Base-by-base conservation (phyloP, 179 eudicot genomes). In the Pouteria campechiana region DNA sequence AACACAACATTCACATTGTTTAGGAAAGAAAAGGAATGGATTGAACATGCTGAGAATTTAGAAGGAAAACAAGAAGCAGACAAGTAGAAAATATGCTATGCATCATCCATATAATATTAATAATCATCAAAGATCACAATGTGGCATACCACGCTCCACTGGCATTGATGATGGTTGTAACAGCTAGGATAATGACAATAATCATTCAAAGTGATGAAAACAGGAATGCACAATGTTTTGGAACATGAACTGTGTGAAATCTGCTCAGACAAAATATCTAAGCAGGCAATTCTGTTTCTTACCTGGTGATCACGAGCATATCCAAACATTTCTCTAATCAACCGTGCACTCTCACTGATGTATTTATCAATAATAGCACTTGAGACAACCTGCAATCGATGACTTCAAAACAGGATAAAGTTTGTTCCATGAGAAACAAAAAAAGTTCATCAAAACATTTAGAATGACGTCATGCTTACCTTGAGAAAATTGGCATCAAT, bases 281-380 rank as follows among this genome's bases (percentile, higher is more conserved):
- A n/a, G n/a, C n/a, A n/a, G n/a, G n/a, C 2, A 45, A 3, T 21
- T 20, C 3, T 7, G n/a, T 17, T 30, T 46, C 70, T 42, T 44
- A 92, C 99, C 73, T 92, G 96, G 65, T 92, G 99, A 25, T 92
- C 99, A 50, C 99, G 86, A 10, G 99, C 99, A 63, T 92, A 92
- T 6, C 61, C 60, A 41, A 92, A 92, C 99, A 92, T 92, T 74
- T 92, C 99, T 63, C 99, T 79, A 55, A 92, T 88, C 70, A 92
- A 69, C 59, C 99, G 77, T 17, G 99, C 96, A 72, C 99, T 92
- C 68, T 92, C 99, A 46, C 99, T 96, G 14, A 92, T 92, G 58
- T 92, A 92, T 57, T 92, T 92, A 47, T 92, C 99, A 21, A 92
- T 92, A 32, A 92, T 87, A 41, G 99, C 99, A 73, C 99, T 92